Percentiles rank a stretch among this genome's conserved stretches.
Conservation (phyloP, 345 rosid species). For the Gossypium raimondii region DNA sequence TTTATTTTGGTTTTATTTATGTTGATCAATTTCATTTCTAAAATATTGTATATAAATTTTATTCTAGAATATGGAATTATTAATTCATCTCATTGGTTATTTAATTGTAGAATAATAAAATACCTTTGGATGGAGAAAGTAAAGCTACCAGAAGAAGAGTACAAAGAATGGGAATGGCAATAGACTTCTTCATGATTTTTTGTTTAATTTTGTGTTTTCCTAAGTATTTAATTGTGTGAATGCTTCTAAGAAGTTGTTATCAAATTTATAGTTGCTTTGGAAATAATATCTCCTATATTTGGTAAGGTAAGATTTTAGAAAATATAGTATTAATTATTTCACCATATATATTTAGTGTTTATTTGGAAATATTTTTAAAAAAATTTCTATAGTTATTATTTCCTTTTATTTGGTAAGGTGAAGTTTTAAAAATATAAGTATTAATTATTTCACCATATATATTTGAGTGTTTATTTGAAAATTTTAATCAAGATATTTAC, state of each 20-base stretch:
- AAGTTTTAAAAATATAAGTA: no score
- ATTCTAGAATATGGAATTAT: not conserved
- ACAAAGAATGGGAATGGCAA: not conserved
- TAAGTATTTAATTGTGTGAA: not conserved
- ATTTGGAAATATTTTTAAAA: no score
- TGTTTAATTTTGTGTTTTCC: no score
- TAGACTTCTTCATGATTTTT: not conserved
- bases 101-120: not conserved
- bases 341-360: no score
- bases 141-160: not conserved
- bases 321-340: no score
- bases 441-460: no score
- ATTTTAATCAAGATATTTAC: accelerated
- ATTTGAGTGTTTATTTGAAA: no score
- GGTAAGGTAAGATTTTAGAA: not conserved
- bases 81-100: no score
- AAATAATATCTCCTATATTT: not conserved
- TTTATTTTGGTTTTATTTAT: no score
- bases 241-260: not conserved
- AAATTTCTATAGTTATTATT: no score
- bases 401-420: no score
- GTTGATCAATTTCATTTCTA: not conserved
- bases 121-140: not conserved
- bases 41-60: not conserved
- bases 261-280: not conserved